Percentiles rank a stretch among this genome's conserved stretches.
Evolutionary conservation across 192 early-diverging fungal genomes (phyloP).

Genomic region (Irineochytrium annulatum): DNA sequence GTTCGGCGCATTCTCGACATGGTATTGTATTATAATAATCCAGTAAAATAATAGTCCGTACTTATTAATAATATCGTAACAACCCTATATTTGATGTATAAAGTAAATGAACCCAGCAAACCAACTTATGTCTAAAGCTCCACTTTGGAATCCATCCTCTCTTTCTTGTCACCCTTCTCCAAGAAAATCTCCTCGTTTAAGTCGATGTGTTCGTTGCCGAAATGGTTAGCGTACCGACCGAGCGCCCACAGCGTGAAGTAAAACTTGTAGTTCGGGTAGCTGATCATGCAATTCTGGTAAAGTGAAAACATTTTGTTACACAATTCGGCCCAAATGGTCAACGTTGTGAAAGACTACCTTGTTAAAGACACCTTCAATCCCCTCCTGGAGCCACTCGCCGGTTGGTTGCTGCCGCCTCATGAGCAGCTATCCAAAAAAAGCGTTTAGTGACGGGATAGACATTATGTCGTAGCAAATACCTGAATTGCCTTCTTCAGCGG

Average conservation of each 20-base stretch:
- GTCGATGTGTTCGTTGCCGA: not conserved
- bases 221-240: slow-evolving; percentile 7
- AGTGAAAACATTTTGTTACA: not conserved
- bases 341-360: slow-evolving; percentile 64
- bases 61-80: too few relatives aligned
- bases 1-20: too few relatives aligned
- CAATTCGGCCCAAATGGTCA: not conserved
- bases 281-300: slow-evolving; percentile 50
- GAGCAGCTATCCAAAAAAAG: slow-evolving; percentile 48
- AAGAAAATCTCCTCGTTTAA: too few relatives aligned
- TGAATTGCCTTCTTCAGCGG: slow-evolving; percentile 64
- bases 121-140: too few relatives aligned
- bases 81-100: too few relatives aligned
- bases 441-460: not conserved
- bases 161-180: too few relatives aligned
- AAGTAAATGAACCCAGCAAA: too few relatives aligned
- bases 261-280: slow-evolving; percentile 30
- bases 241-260: slow-evolving; percentile 18
- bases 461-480: slow-evolving; percentile 14
- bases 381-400: slow-evolving; percentile 96
- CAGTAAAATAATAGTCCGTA: too few relatives aligned
- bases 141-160: too few relatives aligned
- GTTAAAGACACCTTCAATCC: slow-evolving; percentile 98
- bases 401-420: slow-evolving; percentile 82
- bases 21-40: too few relatives aligned